Evolutionary conservation across 176 grass and related monocot genomes (phyloP), one percentile per base, ranked within the genome.

Genomic region (Triticum monococcum): DNA sequence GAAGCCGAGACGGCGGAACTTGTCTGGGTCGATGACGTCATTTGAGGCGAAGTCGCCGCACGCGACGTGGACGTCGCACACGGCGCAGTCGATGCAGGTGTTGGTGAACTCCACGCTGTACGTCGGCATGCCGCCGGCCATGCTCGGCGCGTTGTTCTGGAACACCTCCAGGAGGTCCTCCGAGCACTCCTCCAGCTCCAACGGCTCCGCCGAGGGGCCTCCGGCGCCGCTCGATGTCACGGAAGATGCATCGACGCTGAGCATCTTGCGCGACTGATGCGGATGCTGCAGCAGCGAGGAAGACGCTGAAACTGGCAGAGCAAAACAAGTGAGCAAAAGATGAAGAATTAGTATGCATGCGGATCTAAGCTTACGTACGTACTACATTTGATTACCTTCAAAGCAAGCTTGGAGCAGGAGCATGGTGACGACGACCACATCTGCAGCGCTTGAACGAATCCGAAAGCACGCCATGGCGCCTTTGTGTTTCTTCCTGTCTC

Each of bases 61-160:
- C 3, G 82, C 12, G 57, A 84, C 3, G 70, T 84, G 82, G 70
- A 84, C 82, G 70, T 48, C 70, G 82, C 28, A 84, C 4, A 84
- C 57, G 24, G 37, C 9, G 56, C 82, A 84, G 22, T 59, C 56
- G 17, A 38, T 1, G 57, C 70, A 84, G 9, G 3, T 5, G 70
- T 84, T 84, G 26, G 12, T 64, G 17, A 75, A 23, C 70, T 64
- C 36, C 24, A 84, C 57, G 70, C 56, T 84, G 82, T 84, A 84
- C 7, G 25, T 9, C 56, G 70, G 82, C 17, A 84, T 84, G 56
- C 70, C 82, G 36, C 3, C 74, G 0, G 11, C 37, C 56, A 75
- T 38, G 38, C 20, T 12, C 3, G 40, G 7, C 16, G 7, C 70
- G 36, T 3, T 84, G 82, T 4, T 32, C 70, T 75, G 82, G 57